phyloP scores from a whole-genome alignment of 345 rosid genomes.

The Rhodamnia rubescens region DNA sequence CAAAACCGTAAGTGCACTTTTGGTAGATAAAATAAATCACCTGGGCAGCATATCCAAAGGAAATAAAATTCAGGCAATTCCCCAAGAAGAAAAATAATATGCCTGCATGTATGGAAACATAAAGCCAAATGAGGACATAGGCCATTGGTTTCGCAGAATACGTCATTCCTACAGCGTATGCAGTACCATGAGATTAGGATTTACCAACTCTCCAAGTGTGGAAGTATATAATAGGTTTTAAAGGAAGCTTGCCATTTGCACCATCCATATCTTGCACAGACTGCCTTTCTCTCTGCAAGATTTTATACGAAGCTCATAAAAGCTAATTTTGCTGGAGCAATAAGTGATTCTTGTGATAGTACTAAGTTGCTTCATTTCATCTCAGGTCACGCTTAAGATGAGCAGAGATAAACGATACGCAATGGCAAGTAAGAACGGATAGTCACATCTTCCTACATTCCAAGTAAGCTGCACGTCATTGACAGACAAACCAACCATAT shows the following conservation, averaged over 20 bases:
- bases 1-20: neutral
- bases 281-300: conserved; percentile 68
- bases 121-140: neutral
- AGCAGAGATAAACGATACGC: neutral
- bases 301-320: neutral
- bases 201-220: conserved; percentile 98
- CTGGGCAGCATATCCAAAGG: conserved; percentile 99
- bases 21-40: conserved; percentile 14
- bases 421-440: neutral
- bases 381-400: neutral
- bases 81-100: conserved; percentile 77
- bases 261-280: conserved; percentile 47
- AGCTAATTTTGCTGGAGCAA: neutral
- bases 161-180: neutral
- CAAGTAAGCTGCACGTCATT: neutral
- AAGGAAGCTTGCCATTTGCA: conserved; percentile 42
- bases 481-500: neutral
- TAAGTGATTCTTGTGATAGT: neutral
- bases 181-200: conserved; percentile 8
- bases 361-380: neutral
- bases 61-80: conserved; percentile 93
- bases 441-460: neutral
- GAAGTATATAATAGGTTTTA: conserved; percentile 77
- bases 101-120: conserved; percentile 37
- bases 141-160: neutral